Evolutionary conservation across 805 yeast species (phyloP), one percentile per base, ranked within the genome.

Genomic region (Limtongozyma cylindracea): DNA sequence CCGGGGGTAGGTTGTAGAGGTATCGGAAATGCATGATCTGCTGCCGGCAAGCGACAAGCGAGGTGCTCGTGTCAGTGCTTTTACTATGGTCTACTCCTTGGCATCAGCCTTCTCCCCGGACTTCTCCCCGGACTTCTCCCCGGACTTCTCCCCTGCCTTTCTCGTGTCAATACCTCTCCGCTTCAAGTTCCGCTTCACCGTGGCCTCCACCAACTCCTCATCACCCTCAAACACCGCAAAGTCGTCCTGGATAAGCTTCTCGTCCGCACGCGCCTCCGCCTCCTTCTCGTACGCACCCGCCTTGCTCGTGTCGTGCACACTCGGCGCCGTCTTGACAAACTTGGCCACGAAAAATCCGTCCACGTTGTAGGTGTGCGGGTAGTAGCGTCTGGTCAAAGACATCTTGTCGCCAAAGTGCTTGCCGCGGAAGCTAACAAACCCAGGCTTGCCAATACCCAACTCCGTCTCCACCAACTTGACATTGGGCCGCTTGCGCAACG

Each of bases 271-370:
- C n/a, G 91, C 88, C 27, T 59, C 45, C 16, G 53, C 49, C 47
- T 77, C 93, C 52, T 76, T 77, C 47, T 77, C 93, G 38, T 60
- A 60, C 12, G 92, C 91, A 32, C 88, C 84, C 6, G 88, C 82
- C 50, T 71, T 74, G 26, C 80, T 63, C 24, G 64, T 65, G 46
- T 76, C 92, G 35, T 71, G 74, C 21, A 82, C 72, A 31, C 91
- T 69, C 27, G 93, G 55, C 1, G 82, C 91, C 30, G 62, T 66
- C 60, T 88, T 88, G 52, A 76, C 66, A 56, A 88, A 77, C 46
- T 84, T 88, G 25, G 99, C 99, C 27, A 88, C 98, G 45, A 53
- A 88, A 61, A 88, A 88, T 12, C 99, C 99, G 48, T 88, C 99
- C 24, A 88, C 98, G 45, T 88, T 88, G 43, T 88, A 88, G 13